These are phyloP conservation scores for Beauveria bassiana DNA, from an alignment of 2,329 filamentous ascomycete genomes.

Conservation along the genomic window DNA sequence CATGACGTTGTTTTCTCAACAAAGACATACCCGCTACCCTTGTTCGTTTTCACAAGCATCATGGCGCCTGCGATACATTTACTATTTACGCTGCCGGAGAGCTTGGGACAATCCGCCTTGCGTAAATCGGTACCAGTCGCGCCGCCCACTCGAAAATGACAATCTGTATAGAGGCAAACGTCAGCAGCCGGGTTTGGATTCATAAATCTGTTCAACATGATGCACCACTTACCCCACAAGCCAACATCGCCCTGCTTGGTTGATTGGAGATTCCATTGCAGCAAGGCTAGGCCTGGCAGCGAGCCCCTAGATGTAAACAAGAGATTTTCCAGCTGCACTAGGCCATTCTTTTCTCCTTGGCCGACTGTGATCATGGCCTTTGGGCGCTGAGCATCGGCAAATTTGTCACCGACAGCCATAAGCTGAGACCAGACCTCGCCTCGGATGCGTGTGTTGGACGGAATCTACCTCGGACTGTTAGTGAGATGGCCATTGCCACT, in stretches of 20 bases:
- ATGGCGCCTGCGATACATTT: neutral
- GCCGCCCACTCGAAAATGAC: neutral
- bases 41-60: neutral
- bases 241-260: neutral
- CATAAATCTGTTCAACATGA: neutral
- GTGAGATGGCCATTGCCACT: too few relatives aligned
- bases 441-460: neutral
- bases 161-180: neutral
- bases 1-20: neutral
- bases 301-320: neutral
- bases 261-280: neutral
- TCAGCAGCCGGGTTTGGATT: neutral
- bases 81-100: neutral
- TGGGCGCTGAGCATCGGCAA: neutral
- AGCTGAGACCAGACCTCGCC: constrained; percentile 1
- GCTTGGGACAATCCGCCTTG: neutral
- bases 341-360: neutral
- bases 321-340: neutral
- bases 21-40: too few relatives aligned
- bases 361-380: neutral
- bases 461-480: neutral
- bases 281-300: neutral
- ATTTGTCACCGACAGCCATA: neutral
- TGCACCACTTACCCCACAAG: neutral
- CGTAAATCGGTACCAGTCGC: neutral